A percentile compares a stretch with the other conserved stretches of the same genome.
Evolutionary conservation across 441 rosid species (phyloP).

Genomic region (Mallotus japonicus): DNA sequence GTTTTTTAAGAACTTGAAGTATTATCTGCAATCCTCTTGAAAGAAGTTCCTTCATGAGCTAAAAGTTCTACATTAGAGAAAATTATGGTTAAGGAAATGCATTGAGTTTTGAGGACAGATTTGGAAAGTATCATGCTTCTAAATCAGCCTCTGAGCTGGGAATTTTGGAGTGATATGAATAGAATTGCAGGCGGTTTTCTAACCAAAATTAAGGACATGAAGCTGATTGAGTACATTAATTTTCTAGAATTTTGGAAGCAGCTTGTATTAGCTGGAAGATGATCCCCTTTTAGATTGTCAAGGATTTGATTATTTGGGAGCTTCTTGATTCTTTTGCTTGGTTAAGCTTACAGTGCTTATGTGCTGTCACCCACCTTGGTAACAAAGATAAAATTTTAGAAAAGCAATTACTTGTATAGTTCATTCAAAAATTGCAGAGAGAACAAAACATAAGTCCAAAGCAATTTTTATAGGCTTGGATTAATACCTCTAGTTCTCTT

Average conservation of each 20-base stretch:
- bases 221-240: neutral
- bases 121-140: neutral
- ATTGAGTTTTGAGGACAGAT: neutral
- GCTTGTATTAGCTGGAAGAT: neutral
- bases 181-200: neutral
- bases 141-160: neutral
- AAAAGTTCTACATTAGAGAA: neutral
- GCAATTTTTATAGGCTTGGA: neutral
- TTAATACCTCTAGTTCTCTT: neutral
- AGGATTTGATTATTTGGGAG: neutral
- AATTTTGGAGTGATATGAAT: neutral
- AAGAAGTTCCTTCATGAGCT: neutral
- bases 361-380: neutral
- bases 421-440: neutral
- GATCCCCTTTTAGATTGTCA: neutral
- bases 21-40: too few relatives aligned
- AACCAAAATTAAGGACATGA: neutral
- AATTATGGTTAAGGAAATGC: neutral
- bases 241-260: neutral
- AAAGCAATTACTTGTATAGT: neutral
- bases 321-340: neutral
- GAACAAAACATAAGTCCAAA: neutral
- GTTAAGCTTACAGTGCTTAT: neutral
- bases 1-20: neutral
- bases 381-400: neutral